A percentile compares a stretch with the other conserved stretches of the same genome.
These are phyloP conservation scores for Ganoderma boninense DNA, from an alignment of 1,284 basidiomycete genomes.

Conservation along the genomic window DNA sequence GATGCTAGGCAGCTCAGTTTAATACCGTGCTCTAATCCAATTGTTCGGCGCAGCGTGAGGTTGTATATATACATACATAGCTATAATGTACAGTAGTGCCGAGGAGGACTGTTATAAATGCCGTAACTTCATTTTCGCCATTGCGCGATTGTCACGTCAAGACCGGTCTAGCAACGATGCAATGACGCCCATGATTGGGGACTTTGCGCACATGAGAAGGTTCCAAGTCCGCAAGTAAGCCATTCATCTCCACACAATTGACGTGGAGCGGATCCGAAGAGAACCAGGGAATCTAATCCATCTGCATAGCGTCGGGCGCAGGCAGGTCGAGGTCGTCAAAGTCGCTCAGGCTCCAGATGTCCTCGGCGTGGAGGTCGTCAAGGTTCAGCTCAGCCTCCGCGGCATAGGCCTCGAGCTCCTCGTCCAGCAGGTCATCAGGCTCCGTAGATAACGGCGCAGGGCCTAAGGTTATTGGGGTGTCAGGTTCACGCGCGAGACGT, in stretches of 20 bases:
- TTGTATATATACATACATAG: conserved; percentile 4
- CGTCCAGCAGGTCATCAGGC: conserved; percentile 59
- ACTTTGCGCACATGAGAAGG: not conserved
- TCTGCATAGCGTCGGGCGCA: conserved; percentile 32
- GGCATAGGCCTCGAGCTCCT: conserved; percentile 67
- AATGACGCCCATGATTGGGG: not conserved
- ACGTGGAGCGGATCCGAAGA: not conserved
- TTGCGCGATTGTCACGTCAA: too few species aligned
- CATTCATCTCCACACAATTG: not conserved
- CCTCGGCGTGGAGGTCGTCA: conserved; percentile 49
- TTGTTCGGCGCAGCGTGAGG: not conserved
- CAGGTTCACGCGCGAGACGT: not conserved
- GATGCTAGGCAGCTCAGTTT: conserved; percentile 61
- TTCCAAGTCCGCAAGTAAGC: too few species aligned
- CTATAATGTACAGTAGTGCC: conserved; percentile 17
- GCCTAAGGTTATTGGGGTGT: conserved; percentile 15
- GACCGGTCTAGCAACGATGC: not conserved
- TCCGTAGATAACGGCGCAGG: conserved; percentile 32
- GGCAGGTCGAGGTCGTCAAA: conserved; percentile 28
- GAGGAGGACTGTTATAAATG: not conserved
- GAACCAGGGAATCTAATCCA: conserved; percentile 24
- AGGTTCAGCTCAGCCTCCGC: conserved; percentile 64
- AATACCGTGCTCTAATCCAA: not conserved
- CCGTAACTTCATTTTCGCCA: not conserved
- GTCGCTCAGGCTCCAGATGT: conserved; percentile 43